phyloP scores from a whole-genome alignment of 345 rosid genomes.

The Brassica carinata region DNA sequence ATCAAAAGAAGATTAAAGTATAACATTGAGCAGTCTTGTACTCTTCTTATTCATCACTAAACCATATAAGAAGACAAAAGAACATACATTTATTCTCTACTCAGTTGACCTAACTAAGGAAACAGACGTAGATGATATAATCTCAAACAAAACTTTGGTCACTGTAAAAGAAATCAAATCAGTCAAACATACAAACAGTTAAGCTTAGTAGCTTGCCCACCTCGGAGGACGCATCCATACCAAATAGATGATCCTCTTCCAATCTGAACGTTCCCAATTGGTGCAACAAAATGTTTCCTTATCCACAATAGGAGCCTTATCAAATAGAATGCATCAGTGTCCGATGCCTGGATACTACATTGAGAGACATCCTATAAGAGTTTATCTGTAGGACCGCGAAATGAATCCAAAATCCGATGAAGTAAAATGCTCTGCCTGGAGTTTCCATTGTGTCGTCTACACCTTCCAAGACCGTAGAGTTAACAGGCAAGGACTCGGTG shows the following conservation, averaged over 20 bases:
- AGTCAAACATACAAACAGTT: slow-evolving; percentile 8
- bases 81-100: not conserved
- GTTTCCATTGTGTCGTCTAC: slow-evolving; percentile 64
- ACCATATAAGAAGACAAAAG: not conserved
- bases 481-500: slow-evolving; percentile 1
- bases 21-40: not conserved
- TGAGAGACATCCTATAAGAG: slow-evolving; percentile 20
- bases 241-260: slow-evolving; percentile 89
- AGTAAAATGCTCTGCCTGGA: slow-evolving; percentile 78
- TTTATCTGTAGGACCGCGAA: too few relatives aligned
- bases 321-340: slow-evolving; percentile 84
- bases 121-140: slow-evolving; percentile 2
- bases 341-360: slow-evolving; percentile 86
- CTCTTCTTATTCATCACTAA: slow-evolving; percentile 5
- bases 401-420: slow-evolving; percentile 67
- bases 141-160: slow-evolving; percentile 1
- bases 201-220: slow-evolving; percentile 46
- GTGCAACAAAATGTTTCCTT: slow-evolving; percentile 88
- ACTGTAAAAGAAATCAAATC: slow-evolving; percentile 2
- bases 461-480: not conserved
- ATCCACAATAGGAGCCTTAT: slow-evolving; percentile 79
- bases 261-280: slow-evolving; percentile 81
- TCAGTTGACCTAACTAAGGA: not conserved
- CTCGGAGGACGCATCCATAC: slow-evolving; percentile 95
- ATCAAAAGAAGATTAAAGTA: not conserved